A percentile compares a stretch with the other conserved stretches of the same genome.
phyloP scores from a whole-genome alignment of 768 basidiomycete genomes.

The Leccinum rimulosum region DNA sequence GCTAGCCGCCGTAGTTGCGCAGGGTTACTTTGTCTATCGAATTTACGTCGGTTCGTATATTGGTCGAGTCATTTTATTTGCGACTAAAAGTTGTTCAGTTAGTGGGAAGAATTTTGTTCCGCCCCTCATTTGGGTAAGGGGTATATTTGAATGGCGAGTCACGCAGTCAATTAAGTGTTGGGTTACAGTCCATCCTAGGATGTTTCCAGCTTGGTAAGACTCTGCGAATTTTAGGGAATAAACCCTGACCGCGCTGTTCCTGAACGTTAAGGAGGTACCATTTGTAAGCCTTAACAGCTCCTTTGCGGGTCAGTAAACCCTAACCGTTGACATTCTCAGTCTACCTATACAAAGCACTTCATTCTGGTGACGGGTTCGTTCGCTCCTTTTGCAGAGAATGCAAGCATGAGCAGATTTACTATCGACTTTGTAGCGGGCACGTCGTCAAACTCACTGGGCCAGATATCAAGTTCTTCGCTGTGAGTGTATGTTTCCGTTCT shows the following conservation, averaged over 20 bases:
- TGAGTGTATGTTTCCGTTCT: neutral
- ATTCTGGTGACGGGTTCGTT: constrained; percentile 6
- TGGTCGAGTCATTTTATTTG: too few species aligned
- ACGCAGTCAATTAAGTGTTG: neutral
- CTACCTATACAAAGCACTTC: neutral
- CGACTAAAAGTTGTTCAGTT: constrained; percentile 1
- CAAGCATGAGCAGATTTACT: neutral
- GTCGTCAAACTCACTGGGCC: neutral
- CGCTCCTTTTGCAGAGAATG: neutral
- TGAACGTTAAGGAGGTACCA: constrained; percentile 2
- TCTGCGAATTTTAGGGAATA: too few species aligned
- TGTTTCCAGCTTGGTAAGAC: constrained; percentile 10
- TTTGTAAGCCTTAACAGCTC: neutral
- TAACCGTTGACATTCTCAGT: constrained; percentile 7
- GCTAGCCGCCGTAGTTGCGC: constrained; percentile 1
- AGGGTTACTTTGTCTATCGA: constrained; percentile 14
- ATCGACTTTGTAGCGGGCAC: constrained; percentile 1
- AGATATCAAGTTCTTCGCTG: neutral
- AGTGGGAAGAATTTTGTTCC: neutral
- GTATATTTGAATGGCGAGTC: neutral
- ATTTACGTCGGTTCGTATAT: constrained; percentile 10
- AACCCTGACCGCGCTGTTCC: neutral
- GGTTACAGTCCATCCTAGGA: constrained; percentile 1
- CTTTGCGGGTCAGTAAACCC: neutral
- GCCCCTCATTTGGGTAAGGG: constrained; percentile 14